These are phyloP conservation scores for Zhuliangozyma parablackwelliae DNA, from an alignment of 1,139 yeast species.

Conservation along the genomic window DNA sequence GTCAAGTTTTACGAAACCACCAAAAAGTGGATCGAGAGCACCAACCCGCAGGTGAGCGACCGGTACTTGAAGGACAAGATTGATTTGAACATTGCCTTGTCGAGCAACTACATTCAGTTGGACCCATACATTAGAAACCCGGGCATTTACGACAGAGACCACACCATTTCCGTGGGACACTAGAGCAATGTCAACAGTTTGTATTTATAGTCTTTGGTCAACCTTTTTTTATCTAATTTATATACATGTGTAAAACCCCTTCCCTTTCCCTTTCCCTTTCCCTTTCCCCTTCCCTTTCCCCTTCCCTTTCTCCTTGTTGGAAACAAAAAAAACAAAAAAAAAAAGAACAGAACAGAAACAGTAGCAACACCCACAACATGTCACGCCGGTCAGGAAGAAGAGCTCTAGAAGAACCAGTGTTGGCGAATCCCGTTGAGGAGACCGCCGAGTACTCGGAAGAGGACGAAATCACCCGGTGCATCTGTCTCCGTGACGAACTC, in stretches of 20 bases:
- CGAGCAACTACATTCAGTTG: constrained; percentile 30
- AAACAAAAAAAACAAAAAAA: background rate
- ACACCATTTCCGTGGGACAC: constrained; percentile 12
- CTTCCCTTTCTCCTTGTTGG: background rate
- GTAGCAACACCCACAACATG: constrained; percentile 11
- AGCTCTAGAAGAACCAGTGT: constrained; percentile 4
- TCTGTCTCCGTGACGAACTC: constrained; percentile 76
- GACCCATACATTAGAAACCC: constrained; percentile 40
- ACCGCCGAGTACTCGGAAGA: constrained; percentile 40
- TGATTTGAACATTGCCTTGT: constrained; percentile 23
- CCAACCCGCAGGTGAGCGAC: constrained; percentile 37
- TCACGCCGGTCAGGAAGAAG: constrained; percentile 29
- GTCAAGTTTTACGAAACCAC: constrained; percentile 33
- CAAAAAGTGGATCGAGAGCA: constrained; percentile 38
- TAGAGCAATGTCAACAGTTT: constrained; percentile 1
- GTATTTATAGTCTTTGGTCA: background rate
- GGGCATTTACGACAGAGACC: constrained; percentile 39
- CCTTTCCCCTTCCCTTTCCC: too few species aligned
- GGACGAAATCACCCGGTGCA: constrained; percentile 82
- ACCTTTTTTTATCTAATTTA: background rate
- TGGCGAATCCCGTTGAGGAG: constrained; percentile 16
- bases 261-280: too few species aligned
- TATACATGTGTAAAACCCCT: too few species aligned
- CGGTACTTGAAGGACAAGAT: constrained; percentile 38
- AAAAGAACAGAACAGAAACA: background rate